Evolutionary conservation across 2,329 filamentous ascomycete species (phyloP).

Genomic region (Ceratocystis ficicola): DNA sequence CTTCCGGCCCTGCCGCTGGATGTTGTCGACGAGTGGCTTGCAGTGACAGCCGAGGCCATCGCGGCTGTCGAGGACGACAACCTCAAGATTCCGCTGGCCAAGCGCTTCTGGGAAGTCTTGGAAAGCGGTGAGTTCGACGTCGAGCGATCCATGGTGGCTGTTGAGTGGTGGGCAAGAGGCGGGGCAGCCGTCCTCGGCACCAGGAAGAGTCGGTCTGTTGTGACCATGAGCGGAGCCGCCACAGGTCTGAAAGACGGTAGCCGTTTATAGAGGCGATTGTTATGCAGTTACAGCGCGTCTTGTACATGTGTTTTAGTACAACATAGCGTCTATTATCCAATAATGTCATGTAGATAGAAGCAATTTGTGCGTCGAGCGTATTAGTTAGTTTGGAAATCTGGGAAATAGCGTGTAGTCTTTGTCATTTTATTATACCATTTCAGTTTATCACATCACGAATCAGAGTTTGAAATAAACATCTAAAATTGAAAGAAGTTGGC

Average conservation of each 20-base stretch:
- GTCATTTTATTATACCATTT: background rate
- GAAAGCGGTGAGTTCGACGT: constrained; percentile 80
- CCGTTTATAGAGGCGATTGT: constrained; percentile 8
- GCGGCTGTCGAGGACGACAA: constrained; percentile 48
- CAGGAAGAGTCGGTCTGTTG: constrained; percentile 24
- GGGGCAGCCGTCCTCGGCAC: constrained; percentile 38
- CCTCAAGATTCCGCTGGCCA: constrained; percentile 53
- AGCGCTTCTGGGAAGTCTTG: constrained; percentile 67
- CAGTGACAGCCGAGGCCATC: constrained; percentile 55
- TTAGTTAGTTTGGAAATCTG: too few species aligned
- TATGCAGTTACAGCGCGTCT: too few species aligned
- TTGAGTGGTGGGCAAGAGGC: constrained; percentile 67
- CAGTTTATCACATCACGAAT: background rate
- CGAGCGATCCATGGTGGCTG: constrained; percentile 63
- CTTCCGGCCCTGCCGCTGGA: constrained; percentile 59
- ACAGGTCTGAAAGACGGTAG: constrained; percentile 19
- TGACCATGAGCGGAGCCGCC: constrained; percentile 45
- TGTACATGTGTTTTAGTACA: too few species aligned
- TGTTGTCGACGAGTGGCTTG: constrained; percentile 70
- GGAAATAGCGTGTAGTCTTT: background rate
- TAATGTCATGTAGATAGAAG: too few species aligned
- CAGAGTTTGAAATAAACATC: background rate
- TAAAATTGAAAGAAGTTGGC: background rate
- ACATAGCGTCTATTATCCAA: too few species aligned
- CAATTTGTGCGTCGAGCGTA: too few species aligned